Evolutionary conservation across 352 stramenopile genomes (phyloP).

Genomic region (Globisporangium carolinianum): DNA sequence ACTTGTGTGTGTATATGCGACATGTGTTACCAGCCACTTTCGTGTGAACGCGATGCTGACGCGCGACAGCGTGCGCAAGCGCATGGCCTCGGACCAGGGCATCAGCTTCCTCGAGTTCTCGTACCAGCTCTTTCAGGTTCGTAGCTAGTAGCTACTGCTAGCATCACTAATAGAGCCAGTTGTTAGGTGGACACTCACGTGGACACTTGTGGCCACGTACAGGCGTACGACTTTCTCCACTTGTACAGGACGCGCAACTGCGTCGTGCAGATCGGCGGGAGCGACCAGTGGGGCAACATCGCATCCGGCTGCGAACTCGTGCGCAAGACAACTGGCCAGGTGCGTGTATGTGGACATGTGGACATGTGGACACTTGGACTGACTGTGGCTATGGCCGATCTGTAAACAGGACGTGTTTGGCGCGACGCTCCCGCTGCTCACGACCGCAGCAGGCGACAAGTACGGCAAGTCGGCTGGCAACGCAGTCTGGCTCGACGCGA

Average conservation of each 20-base stretch:
- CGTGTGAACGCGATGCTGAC: conserved; percentile 98
- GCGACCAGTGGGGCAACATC: conserved; percentile 99
- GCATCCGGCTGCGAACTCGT: conserved; percentile 95
- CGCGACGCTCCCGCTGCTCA: conserved; percentile 95
- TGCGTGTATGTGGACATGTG: conserved; percentile 17
- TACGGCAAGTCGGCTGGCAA: conserved; percentile 99
- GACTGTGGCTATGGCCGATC: neutral
- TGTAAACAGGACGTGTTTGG: conserved; percentile 81
- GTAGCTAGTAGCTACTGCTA: too few species aligned
- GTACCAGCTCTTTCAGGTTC: conserved; percentile 97
- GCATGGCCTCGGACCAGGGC: conserved; percentile 91
- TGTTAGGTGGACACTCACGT: neutral
- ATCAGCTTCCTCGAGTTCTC: conserved; percentile 99
- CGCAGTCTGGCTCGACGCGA: conserved; percentile 95
- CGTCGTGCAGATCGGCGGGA: conserved; percentile 95
- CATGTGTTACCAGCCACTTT: conserved; percentile 67
- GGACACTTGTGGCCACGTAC: neutral
- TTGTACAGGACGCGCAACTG: conserved; percentile 89
- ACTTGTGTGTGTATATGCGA: neutral
- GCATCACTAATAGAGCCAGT: too few species aligned
- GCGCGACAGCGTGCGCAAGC: conserved; percentile 97
- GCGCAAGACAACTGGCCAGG: conserved; percentile 77
- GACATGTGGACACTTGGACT: conserved; percentile 2
- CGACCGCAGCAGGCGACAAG: conserved; percentile 96
- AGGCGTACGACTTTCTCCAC: conserved; percentile 98